Conservation (phyloP, 2,329 filamentous ascomycete species). For the Fusarium mundagurra region DNA sequence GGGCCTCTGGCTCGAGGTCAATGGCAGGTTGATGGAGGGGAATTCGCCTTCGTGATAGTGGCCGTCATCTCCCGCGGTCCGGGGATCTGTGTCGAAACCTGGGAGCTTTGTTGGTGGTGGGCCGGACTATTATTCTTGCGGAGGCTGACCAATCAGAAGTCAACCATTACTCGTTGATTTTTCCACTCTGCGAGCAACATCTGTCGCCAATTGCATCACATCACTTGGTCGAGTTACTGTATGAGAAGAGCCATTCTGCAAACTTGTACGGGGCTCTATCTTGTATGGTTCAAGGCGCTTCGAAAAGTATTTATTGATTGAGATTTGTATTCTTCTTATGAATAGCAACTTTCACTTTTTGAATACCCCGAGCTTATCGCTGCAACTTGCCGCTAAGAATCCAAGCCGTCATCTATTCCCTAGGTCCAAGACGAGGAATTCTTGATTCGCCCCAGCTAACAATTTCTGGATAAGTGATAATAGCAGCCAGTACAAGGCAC, state of each 20-base stretch:
- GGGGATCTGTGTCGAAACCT: conserved; percentile 41
- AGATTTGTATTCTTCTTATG: not conserved
- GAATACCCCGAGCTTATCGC: not conserved
- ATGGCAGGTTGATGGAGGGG: conserved; percentile 47
- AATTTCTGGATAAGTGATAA: not conserved
- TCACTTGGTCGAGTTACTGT: conserved; percentile 2
- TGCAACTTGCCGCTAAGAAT: not conserved
- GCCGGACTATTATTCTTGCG: conserved; percentile 48
- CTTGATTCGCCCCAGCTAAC: not conserved
- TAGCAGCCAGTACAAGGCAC: not conserved
- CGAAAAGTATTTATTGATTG: not conserved
- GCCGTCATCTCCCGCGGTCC: conserved; percentile 46
- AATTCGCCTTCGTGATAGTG: conserved; percentile 47
- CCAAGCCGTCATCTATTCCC: conserved; percentile 20
- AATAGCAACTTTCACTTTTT: not conserved
- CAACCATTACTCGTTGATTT: conserved; percentile 44
- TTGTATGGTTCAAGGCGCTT: not conserved
- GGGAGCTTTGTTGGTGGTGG: conserved; percentile 47
- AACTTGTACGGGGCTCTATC: not conserved
- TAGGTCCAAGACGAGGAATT: not conserved
- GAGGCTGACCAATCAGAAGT: conserved; percentile 42
- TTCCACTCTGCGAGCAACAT: conserved; percentile 24
- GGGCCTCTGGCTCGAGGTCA: conserved; percentile 51
- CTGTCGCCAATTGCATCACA: conserved; percentile 13
- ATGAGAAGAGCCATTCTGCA: not conserved